A percentile compares a stretch with the other conserved stretches of the same genome.
These are phyloP conservation scores for Lachancea dasiensis DNA, from an alignment of 805 yeast genomes.

Conservation along the genomic window DNA sequence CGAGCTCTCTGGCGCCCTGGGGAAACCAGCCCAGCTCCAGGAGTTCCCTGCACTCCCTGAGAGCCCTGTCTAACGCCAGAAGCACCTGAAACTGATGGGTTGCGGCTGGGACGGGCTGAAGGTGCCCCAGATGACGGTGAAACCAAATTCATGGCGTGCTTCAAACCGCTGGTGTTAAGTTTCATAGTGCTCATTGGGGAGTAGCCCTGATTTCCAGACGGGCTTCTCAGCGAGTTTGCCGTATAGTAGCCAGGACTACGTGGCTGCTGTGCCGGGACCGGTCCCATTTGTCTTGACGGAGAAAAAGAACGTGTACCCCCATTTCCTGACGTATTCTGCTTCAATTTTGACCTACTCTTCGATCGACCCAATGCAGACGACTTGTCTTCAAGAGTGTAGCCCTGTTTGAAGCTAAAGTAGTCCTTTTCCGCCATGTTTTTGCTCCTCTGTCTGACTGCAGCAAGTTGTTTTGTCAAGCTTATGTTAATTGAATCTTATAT, in stretches of 20 bases:
- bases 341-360: conserved; percentile 4
- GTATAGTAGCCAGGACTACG: conserved; percentile 8
- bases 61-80: conserved; percentile 2
- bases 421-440: conserved; percentile 7
- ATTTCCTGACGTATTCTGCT: conserved; percentile 1
- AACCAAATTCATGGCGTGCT: conserved; percentile 8
- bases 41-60: conserved; percentile 2
- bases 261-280: conserved; percentile 4
- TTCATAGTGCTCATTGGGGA: conserved; percentile 9
- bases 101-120: conserved; percentile 18
- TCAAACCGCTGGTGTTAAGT: conserved; percentile 4
- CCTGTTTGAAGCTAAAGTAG: conserved; percentile 11
- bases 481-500: background rate
- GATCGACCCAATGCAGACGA: background rate
- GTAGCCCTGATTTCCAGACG: conserved; percentile 4
- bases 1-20: conserved; percentile 8
- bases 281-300: conserved; percentile 5
- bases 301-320: conserved; percentile 6
- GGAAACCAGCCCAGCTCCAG: conserved; percentile 1
- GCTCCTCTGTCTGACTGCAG: background rate
- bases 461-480: background rate
- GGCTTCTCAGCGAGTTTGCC: conserved; percentile 8
- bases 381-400: conserved; percentile 5
- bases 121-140: conserved; percentile 13
- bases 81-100: conserved; percentile 18